Evolutionary conservation across 2,329 filamentous ascomycete species (phyloP).

Genomic region (Colletotrichum sp.): DNA sequence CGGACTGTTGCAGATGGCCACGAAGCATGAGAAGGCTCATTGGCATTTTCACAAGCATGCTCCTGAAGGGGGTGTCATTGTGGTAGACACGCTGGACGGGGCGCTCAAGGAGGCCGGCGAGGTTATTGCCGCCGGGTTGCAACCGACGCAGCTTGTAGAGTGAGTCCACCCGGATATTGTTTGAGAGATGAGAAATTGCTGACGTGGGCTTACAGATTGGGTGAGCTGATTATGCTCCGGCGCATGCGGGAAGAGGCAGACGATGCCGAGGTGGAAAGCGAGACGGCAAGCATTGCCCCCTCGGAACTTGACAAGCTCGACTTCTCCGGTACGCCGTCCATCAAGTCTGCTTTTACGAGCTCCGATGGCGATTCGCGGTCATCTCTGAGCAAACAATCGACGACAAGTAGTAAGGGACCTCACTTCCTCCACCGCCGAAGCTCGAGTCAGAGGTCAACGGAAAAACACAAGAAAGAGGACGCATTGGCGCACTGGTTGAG

Average conservation of each 20-base stretch:
- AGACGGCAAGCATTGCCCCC: constrained; percentile 32
- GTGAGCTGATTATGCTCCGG: constrained; percentile 74
- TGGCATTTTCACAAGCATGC: constrained; percentile 72
- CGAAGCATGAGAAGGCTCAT: constrained; percentile 48
- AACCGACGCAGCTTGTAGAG: constrained; percentile 81
- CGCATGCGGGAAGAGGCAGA: constrained; percentile 44
- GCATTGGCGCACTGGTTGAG: constrained; percentile 61
- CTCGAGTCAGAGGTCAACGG: constrained; percentile 19
- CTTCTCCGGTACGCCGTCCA: constrained; percentile 24
- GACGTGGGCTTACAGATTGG: constrained; percentile 57
- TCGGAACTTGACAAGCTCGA: constrained; percentile 41
- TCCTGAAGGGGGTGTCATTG: constrained; percentile 67
- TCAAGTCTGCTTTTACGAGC: constrained; percentile 12
- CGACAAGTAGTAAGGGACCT: background rate
- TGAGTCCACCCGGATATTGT: constrained; percentile 37
- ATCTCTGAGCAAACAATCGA: constrained; percentile 23
- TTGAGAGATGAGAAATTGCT: background rate
- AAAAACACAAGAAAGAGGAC: constrained; percentile 52
- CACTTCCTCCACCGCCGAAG: background rate
- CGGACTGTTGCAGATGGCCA: constrained; percentile 72
- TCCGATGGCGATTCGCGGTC: constrained; percentile 15
- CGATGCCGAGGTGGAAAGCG: constrained; percentile 28
- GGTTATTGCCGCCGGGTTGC: constrained; percentile 77
- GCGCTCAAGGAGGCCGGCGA: constrained; percentile 87
- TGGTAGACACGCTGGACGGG: constrained; percentile 80